Evolutionary conservation across 345 rosid genomes (phyloP).

Genomic region (Diplotaxis tenuifolia): DNA sequence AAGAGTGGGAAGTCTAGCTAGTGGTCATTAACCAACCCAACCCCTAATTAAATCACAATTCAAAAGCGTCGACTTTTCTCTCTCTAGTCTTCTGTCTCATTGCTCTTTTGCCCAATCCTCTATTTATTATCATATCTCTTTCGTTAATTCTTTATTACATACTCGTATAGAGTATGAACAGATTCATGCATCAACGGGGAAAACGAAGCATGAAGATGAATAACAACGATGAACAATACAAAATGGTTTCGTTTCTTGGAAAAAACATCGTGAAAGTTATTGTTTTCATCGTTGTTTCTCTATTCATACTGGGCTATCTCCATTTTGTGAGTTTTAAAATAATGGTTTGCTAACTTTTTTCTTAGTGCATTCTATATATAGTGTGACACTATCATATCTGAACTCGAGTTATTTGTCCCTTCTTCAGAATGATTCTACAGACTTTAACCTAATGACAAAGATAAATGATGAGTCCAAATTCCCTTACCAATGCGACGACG

Average conservation of each 20-base stretch:
- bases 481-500: slow-evolving; percentile 23
- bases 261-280: slow-evolving; percentile 1
- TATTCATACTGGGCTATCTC: slow-evolving; percentile 13
- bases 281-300: slow-evolving; percentile 13
- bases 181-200: background rate
- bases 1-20: background rate
- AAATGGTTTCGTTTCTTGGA: background rate
- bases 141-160: background rate
- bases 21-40: background rate
- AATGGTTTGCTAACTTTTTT: background rate
- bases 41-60: background rate
- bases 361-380: background rate
- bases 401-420: background rate
- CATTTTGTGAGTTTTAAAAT: slow-evolving; percentile 14
- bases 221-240: background rate
- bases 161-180: background rate
- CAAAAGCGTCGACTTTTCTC: background rate
- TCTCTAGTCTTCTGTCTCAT: background rate
- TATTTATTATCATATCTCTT: background rate
- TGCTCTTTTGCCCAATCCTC: background rate
- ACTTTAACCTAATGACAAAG: background rate
- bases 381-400: background rate
- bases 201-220: background rate
- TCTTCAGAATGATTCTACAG: slow-evolving; percentile 11
- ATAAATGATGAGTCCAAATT: background rate